phyloP scores from a whole-genome alignment of 805 yeast species.

The Teunomyces kruisii region DNA sequence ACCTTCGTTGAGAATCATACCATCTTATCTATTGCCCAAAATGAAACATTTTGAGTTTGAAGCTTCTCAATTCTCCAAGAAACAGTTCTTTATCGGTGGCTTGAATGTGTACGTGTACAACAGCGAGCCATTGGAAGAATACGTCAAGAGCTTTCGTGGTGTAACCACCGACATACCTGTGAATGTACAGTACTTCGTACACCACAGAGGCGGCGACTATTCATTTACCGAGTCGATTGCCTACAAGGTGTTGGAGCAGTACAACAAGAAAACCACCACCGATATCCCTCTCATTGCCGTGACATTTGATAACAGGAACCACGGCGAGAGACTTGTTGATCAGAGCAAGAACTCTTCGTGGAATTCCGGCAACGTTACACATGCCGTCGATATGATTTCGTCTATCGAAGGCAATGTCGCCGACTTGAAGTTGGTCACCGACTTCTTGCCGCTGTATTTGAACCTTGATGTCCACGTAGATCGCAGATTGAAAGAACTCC shows the following conservation, averaged over 20 bases:
- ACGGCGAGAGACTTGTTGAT: slow-evolving; percentile 48
- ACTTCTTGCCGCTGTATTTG: slow-evolving; percentile 43
- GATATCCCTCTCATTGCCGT: slow-evolving; percentile 44
- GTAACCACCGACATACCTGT: slow-evolving; percentile 24
- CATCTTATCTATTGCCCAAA: neutral
- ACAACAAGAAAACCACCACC: slow-evolving; percentile 14
- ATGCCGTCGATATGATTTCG: slow-evolving; percentile 51
- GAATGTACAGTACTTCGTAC: slow-evolving; percentile 45
- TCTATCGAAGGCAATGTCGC: slow-evolving; percentile 46
- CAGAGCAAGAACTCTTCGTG: slow-evolving; percentile 40
- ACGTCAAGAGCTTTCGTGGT: slow-evolving; percentile 19
- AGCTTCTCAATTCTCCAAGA: slow-evolving; percentile 9
- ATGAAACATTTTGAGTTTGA: slow-evolving; percentile 19
- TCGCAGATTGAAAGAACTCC: slow-evolving; percentile 10
- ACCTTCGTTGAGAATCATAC: neutral
- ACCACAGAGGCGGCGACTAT: slow-evolving; percentile 45
- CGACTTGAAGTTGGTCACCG: slow-evolving; percentile 45
- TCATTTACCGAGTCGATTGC: slow-evolving; percentile 41
- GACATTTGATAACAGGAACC: slow-evolving; percentile 55
- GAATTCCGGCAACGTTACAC: slow-evolving; percentile 48
- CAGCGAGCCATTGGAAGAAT: slow-evolving; percentile 25
- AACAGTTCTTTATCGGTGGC: slow-evolving; percentile 42
- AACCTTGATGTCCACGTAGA: slow-evolving; percentile 30
- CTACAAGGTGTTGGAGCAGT: slow-evolving; percentile 30
- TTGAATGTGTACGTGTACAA: slow-evolving; percentile 46